Base-by-base conservation (phyloP, 495 filamentous ascomycete genomes). In the Bombardia bombarda region DNA sequence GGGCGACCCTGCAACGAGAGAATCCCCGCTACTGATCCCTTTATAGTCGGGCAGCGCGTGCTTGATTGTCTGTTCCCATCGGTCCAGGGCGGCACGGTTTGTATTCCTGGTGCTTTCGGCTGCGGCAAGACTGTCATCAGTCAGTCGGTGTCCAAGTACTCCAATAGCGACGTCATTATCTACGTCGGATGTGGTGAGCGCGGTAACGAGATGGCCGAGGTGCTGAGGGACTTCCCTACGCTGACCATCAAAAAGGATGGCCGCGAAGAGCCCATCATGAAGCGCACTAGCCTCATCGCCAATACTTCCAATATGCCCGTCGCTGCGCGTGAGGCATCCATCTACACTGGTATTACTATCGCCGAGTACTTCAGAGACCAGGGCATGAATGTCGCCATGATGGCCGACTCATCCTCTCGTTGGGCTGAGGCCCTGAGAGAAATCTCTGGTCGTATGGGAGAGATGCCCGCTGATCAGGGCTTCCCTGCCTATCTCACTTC, bases 281-380 rank as follows among this genome's bases (percentile, higher is more conserved):
- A 97, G 78, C 93, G 92, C 56, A 97, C 92, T 40, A 90, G 87
- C 32, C 76, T 99, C 40, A 96, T 99, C 61, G 92, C 92, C 58
- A 99, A 99, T 65, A 99, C 92, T 21, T 99, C 92, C 45, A 99
- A 99, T 73, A 99, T 99, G 92, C 92, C 92, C 49, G 92, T 99
- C 58, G 92, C 92, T 44, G 92, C 92, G 39, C 89, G 92, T 69
- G 92, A 99, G 65, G 92, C 92, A 46, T 99, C 92, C 34, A 99
- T 99, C 60, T 99, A 97, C 69, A 99, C 92, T 25, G 92, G 93
- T 62, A 97, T 97, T 52, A 97, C 92, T 2, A 83, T 97, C 7
- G 88, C 93, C 32, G 90, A 98, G 65, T 98, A 99, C 62, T 96
- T 96, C 78, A 84, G 92, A 64, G 92, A 99, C 57, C 90, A 96